Evolutionary conservation across 2,329 filamentous ascomycete species (phyloP), one percentile per base, ranked within the genome.

Genomic region (Amphichorda felina): DNA sequence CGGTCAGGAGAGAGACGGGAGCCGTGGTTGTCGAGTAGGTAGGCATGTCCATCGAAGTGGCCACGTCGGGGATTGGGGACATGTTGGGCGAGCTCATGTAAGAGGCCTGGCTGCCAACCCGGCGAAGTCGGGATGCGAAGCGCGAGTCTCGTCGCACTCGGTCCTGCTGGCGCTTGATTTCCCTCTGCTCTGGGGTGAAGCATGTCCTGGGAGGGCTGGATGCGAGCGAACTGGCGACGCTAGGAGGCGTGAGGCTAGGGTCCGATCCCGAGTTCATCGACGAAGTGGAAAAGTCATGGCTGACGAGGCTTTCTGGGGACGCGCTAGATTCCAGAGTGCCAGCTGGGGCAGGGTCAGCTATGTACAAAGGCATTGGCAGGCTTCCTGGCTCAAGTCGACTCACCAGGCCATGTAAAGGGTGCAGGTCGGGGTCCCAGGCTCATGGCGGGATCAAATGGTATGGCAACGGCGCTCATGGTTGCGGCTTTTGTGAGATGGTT

Each of bases 91-190:
- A 46, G 51, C 58, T 41, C 58, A 50, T 32, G 56, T 64, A 45
- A 46, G 68, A 41, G 43, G 50, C 42, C 18, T 52, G 58, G 55
- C 66, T 72, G 49, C 62, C 66, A 22, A 63, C 61, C 36, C 72
- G 66, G 42, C 67, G 64, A 33, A 67, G 59, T 39, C 72, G 65
- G 8, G 56, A 51, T 3, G 64, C 60, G 13, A 69, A 51, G 49
- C 78, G 79, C 6, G 68, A 68, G 43, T 74, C 70, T 44, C 74
- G 63, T 38, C 75, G 67, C 30, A 63, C 68, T 44, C 69, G 70
- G 43, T 78, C 73, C 41, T 67, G 64, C 46, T 79, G 73, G 39
- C 72, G 64, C 56, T 74, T 78, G 29, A 78, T 50, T 47, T 76
- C 73, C 42, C 74, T 67, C 50, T 78, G 72, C 49, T 78, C 72